These are phyloP conservation scores for Populus ilicifolia DNA, from an alignment of 345 rosid species.

Conservation along the genomic window DNA sequence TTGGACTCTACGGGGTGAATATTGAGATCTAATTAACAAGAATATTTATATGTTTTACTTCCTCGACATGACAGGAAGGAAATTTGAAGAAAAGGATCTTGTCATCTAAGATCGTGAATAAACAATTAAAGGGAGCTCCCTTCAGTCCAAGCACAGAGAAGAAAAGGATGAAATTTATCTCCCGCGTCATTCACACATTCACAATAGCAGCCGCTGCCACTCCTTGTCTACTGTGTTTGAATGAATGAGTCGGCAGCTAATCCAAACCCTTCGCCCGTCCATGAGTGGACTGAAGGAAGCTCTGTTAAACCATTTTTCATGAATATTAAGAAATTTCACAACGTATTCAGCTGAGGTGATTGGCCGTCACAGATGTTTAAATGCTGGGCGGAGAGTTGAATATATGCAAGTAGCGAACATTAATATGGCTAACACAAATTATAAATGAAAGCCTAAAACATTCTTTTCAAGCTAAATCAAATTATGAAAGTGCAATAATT, in stretches of 20 bases:
- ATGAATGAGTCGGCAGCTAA: constrained; percentile 55
- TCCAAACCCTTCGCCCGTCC: constrained; percentile 32
- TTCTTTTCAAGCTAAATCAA: not conserved
- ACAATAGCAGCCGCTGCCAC: constrained; percentile 1
- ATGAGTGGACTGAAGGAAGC: constrained; percentile 53
- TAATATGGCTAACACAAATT: too few species aligned
- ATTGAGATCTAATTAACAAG: not conserved
- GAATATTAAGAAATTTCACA: too few species aligned
- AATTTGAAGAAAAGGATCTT: not conserved
- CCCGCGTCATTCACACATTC: constrained; percentile 33
- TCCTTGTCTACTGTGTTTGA: constrained; percentile 33
- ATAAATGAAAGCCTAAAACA: not conserved
- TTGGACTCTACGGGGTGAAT: not conserved
- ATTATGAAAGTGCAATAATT: not conserved
- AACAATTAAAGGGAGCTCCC: constrained; percentile 42
- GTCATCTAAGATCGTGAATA: not conserved
- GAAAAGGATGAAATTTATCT: constrained; percentile 35
- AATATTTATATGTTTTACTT: too few species aligned
- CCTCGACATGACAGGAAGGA: not conserved
- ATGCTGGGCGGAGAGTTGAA: not conserved
- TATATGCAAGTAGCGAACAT: not conserved
- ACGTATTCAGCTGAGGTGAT: not conserved
- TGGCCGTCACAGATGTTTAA: not conserved
- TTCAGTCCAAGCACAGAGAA: constrained; percentile 51
- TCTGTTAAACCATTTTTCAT: constrained; percentile 24